Conservation (phyloP, 176 grass and related monocot species). For the Neostapfia colusana region DNA sequence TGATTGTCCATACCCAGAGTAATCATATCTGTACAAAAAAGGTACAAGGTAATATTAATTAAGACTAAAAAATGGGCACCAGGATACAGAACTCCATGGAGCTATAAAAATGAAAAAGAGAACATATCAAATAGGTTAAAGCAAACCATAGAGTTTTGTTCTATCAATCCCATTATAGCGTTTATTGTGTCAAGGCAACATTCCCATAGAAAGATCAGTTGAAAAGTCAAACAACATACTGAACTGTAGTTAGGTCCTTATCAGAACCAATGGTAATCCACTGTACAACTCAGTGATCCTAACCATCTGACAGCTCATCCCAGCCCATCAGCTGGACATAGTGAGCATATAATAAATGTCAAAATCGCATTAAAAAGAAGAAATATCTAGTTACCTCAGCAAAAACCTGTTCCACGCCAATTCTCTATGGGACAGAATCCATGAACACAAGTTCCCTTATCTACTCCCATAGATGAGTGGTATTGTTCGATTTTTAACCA, state of each 20-base stretch:
- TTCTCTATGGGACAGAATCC: conserved; percentile 1
- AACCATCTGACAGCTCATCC: conserved; percentile 13
- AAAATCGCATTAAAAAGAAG: not conserved
- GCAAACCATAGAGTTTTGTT: not conserved
- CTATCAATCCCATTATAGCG: not conserved
- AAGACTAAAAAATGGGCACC: not conserved
- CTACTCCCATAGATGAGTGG: not conserved
- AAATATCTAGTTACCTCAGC: not conserved
- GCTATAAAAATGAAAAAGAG: conserved; percentile 29
- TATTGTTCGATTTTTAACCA: conserved; percentile 3
- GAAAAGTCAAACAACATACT: conserved; percentile 13
- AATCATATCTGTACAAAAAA: conserved; percentile 63
- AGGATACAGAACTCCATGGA: conserved; percentile 1
- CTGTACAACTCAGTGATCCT: conserved; percentile 6
- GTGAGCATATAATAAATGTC: not conserved
- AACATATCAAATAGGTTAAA: conserved; percentile 26
- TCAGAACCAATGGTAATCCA: no score
- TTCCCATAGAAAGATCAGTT: not conserved
- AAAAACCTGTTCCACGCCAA: not conserved
- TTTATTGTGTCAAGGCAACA: not conserved
- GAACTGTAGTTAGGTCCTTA: not conserved
- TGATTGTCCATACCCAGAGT: conserved; percentile 81
- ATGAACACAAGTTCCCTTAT: not conserved
- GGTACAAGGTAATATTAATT: conserved; percentile 2
- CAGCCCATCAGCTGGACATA: conserved; percentile 13